A percentile compares a stretch with the other conserved stretches of the same genome.
Conservation (phyloP, 768 basidiomycete genomes). For the Nidularia pulvinata region DNA sequence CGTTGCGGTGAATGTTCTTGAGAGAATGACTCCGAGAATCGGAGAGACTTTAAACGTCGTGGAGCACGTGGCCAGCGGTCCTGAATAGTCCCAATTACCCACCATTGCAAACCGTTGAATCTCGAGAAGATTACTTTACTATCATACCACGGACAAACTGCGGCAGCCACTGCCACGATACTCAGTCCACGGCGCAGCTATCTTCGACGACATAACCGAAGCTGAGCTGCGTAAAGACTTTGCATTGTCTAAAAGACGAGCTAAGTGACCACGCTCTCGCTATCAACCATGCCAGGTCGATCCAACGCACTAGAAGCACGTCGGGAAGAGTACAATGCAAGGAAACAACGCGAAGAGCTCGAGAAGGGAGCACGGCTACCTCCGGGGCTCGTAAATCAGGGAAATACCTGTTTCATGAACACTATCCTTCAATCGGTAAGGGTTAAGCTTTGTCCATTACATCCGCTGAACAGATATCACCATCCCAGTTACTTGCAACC, state of each 20-base stretch:
- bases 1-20: too few relatives aligned
- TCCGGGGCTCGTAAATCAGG: conserved; percentile 78
- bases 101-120: neutral
- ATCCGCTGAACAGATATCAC: neutral
- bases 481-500: conserved; percentile 63
- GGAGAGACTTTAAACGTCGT: too few relatives aligned
- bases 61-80: too few relatives aligned
- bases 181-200: neutral
- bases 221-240: neutral
- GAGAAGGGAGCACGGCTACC: conserved; percentile 63
- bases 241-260: neutral
- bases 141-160: neutral
- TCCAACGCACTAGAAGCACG: neutral
- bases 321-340: conserved; percentile 36
- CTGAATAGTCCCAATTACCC: too few relatives aligned
- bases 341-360: conserved; percentile 60
- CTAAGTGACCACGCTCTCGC: neutral
- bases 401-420: conserved; percentile 97
- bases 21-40: too few relatives aligned
- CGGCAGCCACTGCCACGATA: neutral
- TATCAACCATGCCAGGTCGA: neutral
- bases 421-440: conserved; percentile 87
- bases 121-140: neutral
- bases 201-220: neutral
- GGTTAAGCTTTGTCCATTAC: conserved; percentile 10